A percentile compares a stretch with the other conserved stretches of the same genome.
Conservation (phyloP, 2,329 filamentous ascomycete genomes). For the Exophiala oligosperma region DNA sequence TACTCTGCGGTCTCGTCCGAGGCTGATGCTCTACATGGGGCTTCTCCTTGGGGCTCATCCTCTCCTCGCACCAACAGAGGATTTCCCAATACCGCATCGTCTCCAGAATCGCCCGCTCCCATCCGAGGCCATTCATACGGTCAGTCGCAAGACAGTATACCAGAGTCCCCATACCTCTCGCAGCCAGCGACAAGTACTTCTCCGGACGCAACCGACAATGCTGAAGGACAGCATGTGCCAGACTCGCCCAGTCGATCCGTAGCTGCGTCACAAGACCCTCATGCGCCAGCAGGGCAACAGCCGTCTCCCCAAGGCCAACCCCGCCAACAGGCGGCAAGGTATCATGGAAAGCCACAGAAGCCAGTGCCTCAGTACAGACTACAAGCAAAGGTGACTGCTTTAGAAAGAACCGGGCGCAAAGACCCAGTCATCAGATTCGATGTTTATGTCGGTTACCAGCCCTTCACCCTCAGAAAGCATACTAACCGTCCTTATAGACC, state of each 20-base stretch:
- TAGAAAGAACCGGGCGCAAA: slow-evolving; percentile 92
- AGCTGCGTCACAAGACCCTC: slow-evolving; percentile 21
- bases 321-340: slow-evolving; percentile 44
- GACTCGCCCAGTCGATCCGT: slow-evolving; percentile 7
- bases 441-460: slow-evolving; percentile 71
- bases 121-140: slow-evolving; percentile 31
- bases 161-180: slow-evolving; percentile 33
- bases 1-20: slow-evolving; percentile 62
- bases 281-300: slow-evolving; percentile 34
- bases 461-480: neutral
- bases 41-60: slow-evolving; percentile 64
- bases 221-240: slow-evolving; percentile 4
- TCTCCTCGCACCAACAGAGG: slow-evolving; percentile 55
- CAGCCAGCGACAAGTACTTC: slow-evolving; percentile 29
- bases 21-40: slow-evolving; percentile 57
- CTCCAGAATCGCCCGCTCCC: slow-evolving; percentile 44
- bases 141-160: slow-evolving; percentile 28
- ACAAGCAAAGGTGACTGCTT: slow-evolving; percentile 89
- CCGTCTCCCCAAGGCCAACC: slow-evolving; percentile 33
- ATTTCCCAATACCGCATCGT: slow-evolving; percentile 36
- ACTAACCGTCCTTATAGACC: slow-evolving; percentile 60
- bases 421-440: slow-evolving; percentile 94
- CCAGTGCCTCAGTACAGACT: slow-evolving; percentile 75
- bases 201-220: slow-evolving; percentile 29
- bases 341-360: slow-evolving; percentile 46